Evolutionary conservation across 257 asterid genomes (phyloP).

Genomic region (Agastache rugosa): DNA sequence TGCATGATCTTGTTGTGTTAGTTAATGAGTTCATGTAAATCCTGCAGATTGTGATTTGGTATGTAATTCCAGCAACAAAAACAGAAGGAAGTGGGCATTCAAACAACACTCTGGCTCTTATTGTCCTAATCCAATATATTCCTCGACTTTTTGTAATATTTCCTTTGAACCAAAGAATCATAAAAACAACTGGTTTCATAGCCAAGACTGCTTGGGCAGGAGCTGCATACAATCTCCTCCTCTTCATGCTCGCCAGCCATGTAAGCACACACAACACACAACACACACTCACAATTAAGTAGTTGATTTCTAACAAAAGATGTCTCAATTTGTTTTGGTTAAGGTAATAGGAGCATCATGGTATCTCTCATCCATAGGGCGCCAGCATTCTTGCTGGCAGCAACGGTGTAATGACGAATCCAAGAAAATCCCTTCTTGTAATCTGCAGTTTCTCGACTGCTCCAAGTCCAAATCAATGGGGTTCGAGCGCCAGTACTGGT

Average conservation of each 20-base stretch:
- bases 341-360: slow-evolving; percentile 94
- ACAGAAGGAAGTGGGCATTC: slow-evolving; percentile 66
- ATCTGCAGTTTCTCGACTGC: slow-evolving; percentile 64
- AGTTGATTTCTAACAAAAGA: background rate
- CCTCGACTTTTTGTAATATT: slow-evolving; percentile 80
- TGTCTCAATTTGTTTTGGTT: background rate
- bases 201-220: slow-evolving; percentile 99
- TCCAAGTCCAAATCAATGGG: slow-evolving; percentile 1
- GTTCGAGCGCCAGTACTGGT: slow-evolving; percentile 57
- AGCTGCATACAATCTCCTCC: slow-evolving; percentile 93
- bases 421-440: slow-evolving; percentile 56
- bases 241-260: slow-evolving; percentile 89
- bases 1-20: background rate
- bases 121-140: slow-evolving; percentile 85
- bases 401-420: slow-evolving; percentile 57
- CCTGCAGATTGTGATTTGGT: slow-evolving; percentile 80
- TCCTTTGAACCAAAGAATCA: slow-evolving; percentile 76
- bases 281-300: background rate
- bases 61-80: slow-evolving; percentile 78
- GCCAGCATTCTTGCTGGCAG: slow-evolving; percentile 88
- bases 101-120: slow-evolving; percentile 84
- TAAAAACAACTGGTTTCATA: slow-evolving; percentile 84
- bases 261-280: slow-evolving; percentile 43
- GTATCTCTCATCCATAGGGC: slow-evolving; percentile 89
- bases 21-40: background rate